Evolutionary conservation across 2,329 filamentous ascomycete genomes (phyloP), one percentile per base, ranked within the genome.

Genomic region (Septoria linicola): DNA sequence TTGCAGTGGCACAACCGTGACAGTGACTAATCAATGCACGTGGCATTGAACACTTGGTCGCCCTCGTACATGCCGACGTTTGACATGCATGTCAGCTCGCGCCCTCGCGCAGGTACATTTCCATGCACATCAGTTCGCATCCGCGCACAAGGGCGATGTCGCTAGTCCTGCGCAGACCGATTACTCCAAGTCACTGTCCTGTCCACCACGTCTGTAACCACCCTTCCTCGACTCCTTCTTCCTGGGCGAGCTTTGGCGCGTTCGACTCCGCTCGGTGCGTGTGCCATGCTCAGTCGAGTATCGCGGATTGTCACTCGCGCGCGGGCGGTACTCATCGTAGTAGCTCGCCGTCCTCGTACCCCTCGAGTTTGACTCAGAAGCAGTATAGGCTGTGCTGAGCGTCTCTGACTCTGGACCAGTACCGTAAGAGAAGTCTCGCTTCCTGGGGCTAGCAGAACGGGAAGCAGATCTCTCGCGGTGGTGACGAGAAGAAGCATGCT

Each of bases 361-460:
- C 19, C 44, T 32, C 11, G 44, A 47, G 34, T 47, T 39, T 10
- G 40, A 30, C 49, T 51, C 55, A 19, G 59, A 59, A 58, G 58
- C 39, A 25, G 73, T 74, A 66, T 76, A 74, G 13, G 70, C 66
- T 17, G 69, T 68, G 57, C 63, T 67, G 13, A 66, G 54, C 11
- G 54, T 55, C 51, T 70, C 68, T 11, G 59, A 63, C 20, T 60
- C 65, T 1, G 67, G 62, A 11, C 60, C 66, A n/a, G 57, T 47
- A 6, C 55, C 53, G 60, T 68, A 69, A 25, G 62, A 64, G 59
- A 68, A 68, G 34, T 69, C 66, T 34, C 65, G 61, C 54, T 69
- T 68, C 58, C 63, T 64, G 5, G 66, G 67, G 39, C 62, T 65
- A 23, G 36, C 41, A 39, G 64, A 64, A 45, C 66, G 60, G 7